Percentiles rank a stretch among this genome's conserved stretches.
These are phyloP conservation scores for Plasmodium vivax DNA, from an alignment of 169 alveolate genomes.

Conservation along the genomic window DNA sequence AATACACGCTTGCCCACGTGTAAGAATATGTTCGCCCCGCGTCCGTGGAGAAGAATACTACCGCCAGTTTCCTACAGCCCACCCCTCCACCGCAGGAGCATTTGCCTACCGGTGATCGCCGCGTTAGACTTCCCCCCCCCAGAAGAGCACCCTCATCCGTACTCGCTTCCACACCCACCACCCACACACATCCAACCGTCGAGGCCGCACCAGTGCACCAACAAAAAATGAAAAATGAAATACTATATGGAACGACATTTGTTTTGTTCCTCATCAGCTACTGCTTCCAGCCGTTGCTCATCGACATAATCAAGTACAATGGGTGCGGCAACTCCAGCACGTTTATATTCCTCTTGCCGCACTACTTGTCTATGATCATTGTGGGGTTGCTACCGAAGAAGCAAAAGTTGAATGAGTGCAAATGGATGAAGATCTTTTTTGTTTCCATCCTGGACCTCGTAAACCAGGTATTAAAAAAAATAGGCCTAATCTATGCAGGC, in stretches of 20 bases:
- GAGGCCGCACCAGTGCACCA: not conserved
- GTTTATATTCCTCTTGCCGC: slow-evolving; percentile 79
- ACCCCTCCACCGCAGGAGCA: not conserved
- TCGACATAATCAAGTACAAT: slow-evolving; percentile 54
- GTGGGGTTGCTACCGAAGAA: slow-evolving; percentile 78
- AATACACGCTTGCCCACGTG: not conserved
- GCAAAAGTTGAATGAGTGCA: slow-evolving; percentile 74
- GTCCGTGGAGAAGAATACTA: not conserved
- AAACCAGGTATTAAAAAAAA: slow-evolving; percentile 80
- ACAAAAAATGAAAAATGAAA: slow-evolving; percentile 49
- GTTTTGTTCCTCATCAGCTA: slow-evolving; percentile 39
- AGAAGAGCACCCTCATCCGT: not conserved
- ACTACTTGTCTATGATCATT: slow-evolving; percentile 79
- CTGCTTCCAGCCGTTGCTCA: slow-evolving; percentile 43
- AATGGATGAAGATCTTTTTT: slow-evolving; percentile 79
- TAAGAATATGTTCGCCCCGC: not conserved
- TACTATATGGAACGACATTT: slow-evolving; percentile 25
- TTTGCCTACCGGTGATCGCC: not conserved
- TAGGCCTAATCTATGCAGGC: slow-evolving; percentile 79
- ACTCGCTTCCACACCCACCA: too few species aligned
- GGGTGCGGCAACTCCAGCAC: slow-evolving; percentile 78
- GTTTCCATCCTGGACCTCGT: slow-evolving; percentile 76
- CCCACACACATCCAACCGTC: not conserved
- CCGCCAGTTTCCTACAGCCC: not conserved
- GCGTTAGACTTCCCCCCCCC: not conserved